Percentiles rank a stretch among this genome's conserved stretches.
phyloP scores from a whole-genome alignment of 1,284 basidiomycete species.

The Trichosporon ovoides region DNA sequence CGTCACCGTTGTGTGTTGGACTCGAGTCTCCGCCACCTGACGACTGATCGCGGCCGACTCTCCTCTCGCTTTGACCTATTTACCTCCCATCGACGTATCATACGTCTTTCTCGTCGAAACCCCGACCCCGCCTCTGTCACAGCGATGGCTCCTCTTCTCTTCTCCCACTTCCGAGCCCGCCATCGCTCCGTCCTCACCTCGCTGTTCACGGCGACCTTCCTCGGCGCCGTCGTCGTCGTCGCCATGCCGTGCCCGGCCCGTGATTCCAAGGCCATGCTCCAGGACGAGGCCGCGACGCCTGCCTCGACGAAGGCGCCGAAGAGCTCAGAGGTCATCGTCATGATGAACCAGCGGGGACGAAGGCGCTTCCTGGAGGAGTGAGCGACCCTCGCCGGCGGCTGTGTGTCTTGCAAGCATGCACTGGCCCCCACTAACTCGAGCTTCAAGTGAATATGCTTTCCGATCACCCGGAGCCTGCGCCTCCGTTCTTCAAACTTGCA shows the following conservation, averaged over 20 bases:
- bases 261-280: constrained; percentile 12
- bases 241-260: constrained; percentile 48
- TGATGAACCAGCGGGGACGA: constrained; percentile 47
- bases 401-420: background rate
- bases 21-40: too few relatives aligned
- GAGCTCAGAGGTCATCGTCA: constrained; percentile 39
- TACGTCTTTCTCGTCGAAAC: background rate
- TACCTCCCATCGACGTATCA: background rate
- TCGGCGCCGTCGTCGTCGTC: constrained; percentile 47
- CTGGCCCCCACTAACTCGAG: background rate
- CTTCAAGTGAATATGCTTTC: background rate
- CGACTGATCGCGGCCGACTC: too few relatives aligned
- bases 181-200: constrained; percentile 47
- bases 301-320: constrained; percentile 5
- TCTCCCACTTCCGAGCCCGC: constrained; percentile 43
- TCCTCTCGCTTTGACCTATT: too few relatives aligned
- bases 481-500: too few relatives aligned
- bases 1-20: too few relatives aligned
- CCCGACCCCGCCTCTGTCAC: background rate
- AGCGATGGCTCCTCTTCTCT: constrained; percentile 47
- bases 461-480: too few relatives aligned
- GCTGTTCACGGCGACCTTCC: constrained; percentile 47
- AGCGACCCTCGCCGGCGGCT: background rate
- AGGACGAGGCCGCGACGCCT: background rate
- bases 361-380: constrained; percentile 44